Evolutionary conservation across 768 basidiomycete genomes (phyloP), one percentile per base, ranked within the genome.

Genomic region (Pulveroboletus sp.): DNA sequence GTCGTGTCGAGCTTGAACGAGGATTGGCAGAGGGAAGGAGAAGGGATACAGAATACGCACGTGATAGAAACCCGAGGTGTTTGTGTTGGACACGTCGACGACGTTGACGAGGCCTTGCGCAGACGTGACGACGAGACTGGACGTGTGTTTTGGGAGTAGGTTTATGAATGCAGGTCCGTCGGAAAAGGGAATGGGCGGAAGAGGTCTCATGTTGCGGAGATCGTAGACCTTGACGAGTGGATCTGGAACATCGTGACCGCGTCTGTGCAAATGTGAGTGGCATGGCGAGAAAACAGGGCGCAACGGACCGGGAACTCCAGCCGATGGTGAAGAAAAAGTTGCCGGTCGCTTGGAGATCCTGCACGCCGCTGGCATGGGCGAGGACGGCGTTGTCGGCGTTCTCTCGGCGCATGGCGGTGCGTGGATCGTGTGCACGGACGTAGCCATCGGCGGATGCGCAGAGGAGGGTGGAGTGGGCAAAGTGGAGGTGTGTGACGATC

Each of bases 201-300:
- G 75, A 1, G 92, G 76, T 34, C 81, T 79, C 75, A 97, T 80
- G 20, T 78, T 90, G 25, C 95, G 85, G 25, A 91, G 60, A 66
- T 99, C 95, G 59, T 87, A 97, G 12, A 97, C 76, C 69, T 95
- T 97, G 54, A 99, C 91, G 29, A 94, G 74, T 3, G 93, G 90
- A 64, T 97, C 95, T 0, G 90, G 88, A 46, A 87, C 79, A 5
- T 94, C 92, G 40, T 87, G 84, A 7, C 87, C 84, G 67, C 90
- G 91, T 66, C 94, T 97, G 60, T 7, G 45, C 25, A 24, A 31
- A 11, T 13, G 55, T 65, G 59, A 58, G 49, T 34, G 25, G 3
- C 42, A 27, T 19, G 43, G 25, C 17, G 0, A 17, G 25, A 21
- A 16, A n/a, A 32, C 19, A 40, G 5, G 20, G 44, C 34, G 43